Evolutionary conservation across 2,329 filamentous ascomycete genomes (phyloP), one percentile per base, ranked within the genome.

Genomic region (Trichoderma brevicompactum): DNA sequence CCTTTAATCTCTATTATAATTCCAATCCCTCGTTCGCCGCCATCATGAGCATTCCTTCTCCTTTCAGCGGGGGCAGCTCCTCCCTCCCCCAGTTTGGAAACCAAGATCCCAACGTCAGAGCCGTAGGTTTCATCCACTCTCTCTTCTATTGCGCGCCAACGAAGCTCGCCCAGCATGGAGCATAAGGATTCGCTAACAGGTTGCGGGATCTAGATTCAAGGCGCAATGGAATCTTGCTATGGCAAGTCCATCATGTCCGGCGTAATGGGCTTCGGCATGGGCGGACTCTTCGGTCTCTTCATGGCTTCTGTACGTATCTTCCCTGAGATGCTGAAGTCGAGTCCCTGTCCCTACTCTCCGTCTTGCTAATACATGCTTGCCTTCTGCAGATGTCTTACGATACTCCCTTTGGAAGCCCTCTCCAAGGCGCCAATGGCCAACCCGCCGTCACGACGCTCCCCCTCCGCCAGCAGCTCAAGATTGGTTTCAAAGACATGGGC

Each of bases 401-500:
- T 77, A 97, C 94, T 0, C 92, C 94, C 66, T 89, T 93, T 79
- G 90, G 86, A 76, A 81, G 77, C 38, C 73, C 79, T 38, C 73
- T 71, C 55, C 79, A 80, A 49, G 79, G 79, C 72, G 72, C 75
- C 54, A 72, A 76, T 17, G 70, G 69, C 41, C 71, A 72, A 43
- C 72, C 71, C 28, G 76, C 81, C 54, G 73, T 88, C 67, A 75
- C 81, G 48, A 82, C 83, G n/a, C 87, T 99, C 19, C 94, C 95
- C 34, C 84, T 94, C 69, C 86, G 88, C 52, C 87, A 97, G 77
- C 95, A 98, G 79, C 85, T 99, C 62, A 88, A 87, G 68, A 80
- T 86, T 73, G 95, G 95, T 61, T 92, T 99, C 82, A 93, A 91
- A 77, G 95, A 99, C 78, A 98, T 99, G 94, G 95, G 95, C 70